Conservation (phyloP, 805 yeast species). For the Yamadazyma insecticola region DNA sequence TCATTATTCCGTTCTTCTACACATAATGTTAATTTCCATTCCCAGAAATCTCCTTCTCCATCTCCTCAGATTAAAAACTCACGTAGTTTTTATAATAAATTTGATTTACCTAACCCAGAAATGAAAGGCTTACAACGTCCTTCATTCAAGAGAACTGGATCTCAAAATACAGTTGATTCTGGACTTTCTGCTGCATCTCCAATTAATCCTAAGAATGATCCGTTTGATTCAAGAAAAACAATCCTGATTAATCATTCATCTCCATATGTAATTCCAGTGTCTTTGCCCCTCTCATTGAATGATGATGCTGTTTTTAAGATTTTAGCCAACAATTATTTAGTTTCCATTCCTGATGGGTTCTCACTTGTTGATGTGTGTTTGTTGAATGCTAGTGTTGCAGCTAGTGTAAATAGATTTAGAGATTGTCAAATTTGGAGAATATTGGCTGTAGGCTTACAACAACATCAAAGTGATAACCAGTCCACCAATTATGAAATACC, state of each 20-base stretch:
- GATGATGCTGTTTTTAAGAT: slow-evolving; percentile 43
- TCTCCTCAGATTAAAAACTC: slow-evolving; percentile 14
- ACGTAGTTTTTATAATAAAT: slow-evolving; percentile 5
- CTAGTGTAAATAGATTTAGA: slow-evolving; percentile 43
- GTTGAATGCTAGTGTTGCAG: slow-evolving; percentile 54
- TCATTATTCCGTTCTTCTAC: slow-evolving; percentile 11
- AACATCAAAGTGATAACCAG: slow-evolving; percentile 10
- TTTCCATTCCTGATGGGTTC: slow-evolving; percentile 45
- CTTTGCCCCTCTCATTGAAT: slow-evolving; percentile 39
- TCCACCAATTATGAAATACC: not conserved
- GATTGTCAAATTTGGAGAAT: slow-evolving; percentile 65
- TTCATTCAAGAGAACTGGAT: slow-evolving; percentile 24
- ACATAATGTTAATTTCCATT: slow-evolving; percentile 2
- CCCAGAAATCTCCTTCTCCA: slow-evolving; percentile 6
- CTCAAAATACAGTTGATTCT: slow-evolving; percentile 35
- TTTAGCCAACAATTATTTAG: slow-evolving; percentile 46
- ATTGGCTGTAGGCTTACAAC: slow-evolving; percentile 45
- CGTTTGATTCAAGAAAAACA: slow-evolving; percentile 5
- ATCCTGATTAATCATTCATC: slow-evolving; percentile 18
- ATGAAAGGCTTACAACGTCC: slow-evolving; percentile 27
- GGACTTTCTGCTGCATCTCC: slow-evolving; percentile 15
- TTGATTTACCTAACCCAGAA: slow-evolving; percentile 7
- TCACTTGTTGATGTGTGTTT: slow-evolving; percentile 51
- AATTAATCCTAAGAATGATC: slow-evolving; percentile 2
- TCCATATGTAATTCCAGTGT: slow-evolving; percentile 38